Base-by-base conservation (phyloP, 2,329 filamentous ascomycete species). In the Colletotrichum sp. region DNA sequence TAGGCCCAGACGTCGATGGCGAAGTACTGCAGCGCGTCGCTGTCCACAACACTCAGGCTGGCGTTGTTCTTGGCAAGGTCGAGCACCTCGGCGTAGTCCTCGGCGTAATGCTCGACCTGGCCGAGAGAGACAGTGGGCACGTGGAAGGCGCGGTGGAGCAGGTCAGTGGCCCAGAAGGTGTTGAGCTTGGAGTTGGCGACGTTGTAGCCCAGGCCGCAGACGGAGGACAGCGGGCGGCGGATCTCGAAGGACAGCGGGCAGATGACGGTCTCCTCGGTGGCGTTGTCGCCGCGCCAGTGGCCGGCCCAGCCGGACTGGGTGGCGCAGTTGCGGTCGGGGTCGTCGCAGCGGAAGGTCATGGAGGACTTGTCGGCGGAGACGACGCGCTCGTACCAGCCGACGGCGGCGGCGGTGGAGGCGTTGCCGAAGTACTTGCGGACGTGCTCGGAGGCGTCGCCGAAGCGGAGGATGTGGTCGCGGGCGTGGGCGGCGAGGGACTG, bases 381-480 rank as follows among this genome's bases (percentile, higher is more conserved):
- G 36, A 95, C 86, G 74, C 90, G 89, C 69, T 93, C 90, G 78
- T 89, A 93, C 87, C 91, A 92, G 6, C 93, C 93, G 57, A 92
- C 86, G 5, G 90, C 88, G 77, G 89, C 87, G 26, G 89, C 88
- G 4, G 92, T 91, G 6, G 91, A 86, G 2, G 86, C 86, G 68
- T 90, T 87, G 62, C 93, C 92, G 80, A 95, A 95, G 85, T 94
- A 95, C 84, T 92, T 94, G 68, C 86, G 86, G 81, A 91, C 92
- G 75, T 93, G 88, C 24, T 88, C 86, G 12, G 91, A 93, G 30
- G 87, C 85, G 83, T 89, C 88, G 36, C 92, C 91, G 79, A 86
- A 90, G 63, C 88, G 87, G 16, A 91, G 87, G 67, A 93, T 88
- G 80, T 94, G 93, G 55, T 92, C 88, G 75, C 89, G 90, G 8